A percentile compares a stretch with the other conserved stretches of the same genome.
Conservation (phyloP, 768 basidiomycete species). For the Pulveroboletus sp. region DNA sequence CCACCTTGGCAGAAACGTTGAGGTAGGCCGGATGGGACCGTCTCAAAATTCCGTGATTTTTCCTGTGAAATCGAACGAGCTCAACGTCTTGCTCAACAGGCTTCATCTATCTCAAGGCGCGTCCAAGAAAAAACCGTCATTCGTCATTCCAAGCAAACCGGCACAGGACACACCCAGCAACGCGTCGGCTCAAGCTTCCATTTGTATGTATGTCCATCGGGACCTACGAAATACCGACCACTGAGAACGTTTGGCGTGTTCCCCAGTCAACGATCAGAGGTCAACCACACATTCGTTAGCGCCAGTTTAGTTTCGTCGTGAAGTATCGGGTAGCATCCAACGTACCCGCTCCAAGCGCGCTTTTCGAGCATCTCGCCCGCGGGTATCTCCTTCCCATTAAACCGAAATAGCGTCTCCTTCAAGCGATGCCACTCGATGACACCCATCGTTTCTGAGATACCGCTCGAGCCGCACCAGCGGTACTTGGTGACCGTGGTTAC, state of each 20-base stretch:
- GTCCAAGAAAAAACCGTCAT: not conserved
- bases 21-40: slow-evolving; percentile 22
- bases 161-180: slow-evolving; percentile 20
- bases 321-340: too few relatives aligned
- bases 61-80: slow-evolving; percentile 23
- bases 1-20: slow-evolving; percentile 12
- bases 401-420: slow-evolving; percentile 10
- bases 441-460: slow-evolving; percentile 19
- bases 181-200: slow-evolving; percentile 28
- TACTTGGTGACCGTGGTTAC: slow-evolving; percentile 26
- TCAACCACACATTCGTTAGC: too few relatives aligned
- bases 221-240: slow-evolving; percentile 31
- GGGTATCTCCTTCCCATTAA: slow-evolving; percentile 12
- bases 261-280: too few relatives aligned
- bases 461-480: slow-evolving; percentile 10
- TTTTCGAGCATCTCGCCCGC: slow-evolving; percentile 10
- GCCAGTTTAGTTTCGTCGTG: too few relatives aligned
- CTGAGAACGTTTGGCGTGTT: slow-evolving; percentile 9
- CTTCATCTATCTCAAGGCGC: slow-evolving; percentile 14
- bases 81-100: slow-evolving; percentile 5
- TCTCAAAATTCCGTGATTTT: slow-evolving; percentile 19
- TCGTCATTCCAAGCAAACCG: not conserved
- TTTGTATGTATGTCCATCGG: slow-evolving; percentile 27
- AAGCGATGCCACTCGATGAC: slow-evolving; percentile 23
- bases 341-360: slow-evolving; percentile 16